These are phyloP conservation scores for Hygrocybe coccinea DNA, from an alignment of 768 basidiomycete species.

Conservation along the genomic window DNA sequence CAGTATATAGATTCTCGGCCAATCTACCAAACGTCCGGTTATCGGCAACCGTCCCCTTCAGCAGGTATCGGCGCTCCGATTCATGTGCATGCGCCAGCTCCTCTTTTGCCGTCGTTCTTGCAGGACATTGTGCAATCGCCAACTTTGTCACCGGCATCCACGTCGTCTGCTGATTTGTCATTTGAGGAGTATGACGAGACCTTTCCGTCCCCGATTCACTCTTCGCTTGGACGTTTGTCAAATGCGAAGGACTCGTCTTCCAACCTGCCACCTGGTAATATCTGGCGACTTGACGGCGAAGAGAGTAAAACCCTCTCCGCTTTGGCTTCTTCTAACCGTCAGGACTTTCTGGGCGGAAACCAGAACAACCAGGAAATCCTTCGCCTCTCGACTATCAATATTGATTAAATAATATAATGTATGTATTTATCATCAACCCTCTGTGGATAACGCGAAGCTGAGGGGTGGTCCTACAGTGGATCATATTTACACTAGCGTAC, in stretches of 20 bases:
- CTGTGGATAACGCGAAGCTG: background rate
- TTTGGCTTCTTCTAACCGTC: constrained; percentile 44
- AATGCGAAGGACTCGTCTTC: constrained; percentile 17
- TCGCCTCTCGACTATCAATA: constrained; percentile 4
- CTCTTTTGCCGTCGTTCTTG: constrained; percentile 72
- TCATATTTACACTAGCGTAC: background rate
- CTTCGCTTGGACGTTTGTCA: constrained; percentile 1
- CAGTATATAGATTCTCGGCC: constrained; percentile 44
- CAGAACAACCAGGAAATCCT: constrained; percentile 38
- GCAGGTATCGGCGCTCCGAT: constrained; percentile 15
- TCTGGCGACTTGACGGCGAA: constrained; percentile 71
- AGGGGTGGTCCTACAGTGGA: background rate
- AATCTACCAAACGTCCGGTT: constrained; percentile 69
- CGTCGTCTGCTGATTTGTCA: constrained; percentile 62
- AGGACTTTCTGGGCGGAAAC: constrained; percentile 34
- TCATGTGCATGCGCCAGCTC: constrained; percentile 38
- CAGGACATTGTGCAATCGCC: constrained; percentile 70
- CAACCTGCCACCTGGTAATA: constrained; percentile 43
- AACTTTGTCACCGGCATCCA: constrained; percentile 58
- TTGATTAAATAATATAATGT: background rate
- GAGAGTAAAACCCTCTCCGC: constrained; percentile 55
- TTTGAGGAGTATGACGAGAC: constrained; percentile 53
- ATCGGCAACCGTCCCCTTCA: constrained; percentile 37
- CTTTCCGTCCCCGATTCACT: constrained; percentile 22
- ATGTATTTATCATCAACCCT: background rate